phyloP scores from a whole-genome alignment of 495 filamentous ascomycete genomes.

The Penicillium angulare region DNA sequence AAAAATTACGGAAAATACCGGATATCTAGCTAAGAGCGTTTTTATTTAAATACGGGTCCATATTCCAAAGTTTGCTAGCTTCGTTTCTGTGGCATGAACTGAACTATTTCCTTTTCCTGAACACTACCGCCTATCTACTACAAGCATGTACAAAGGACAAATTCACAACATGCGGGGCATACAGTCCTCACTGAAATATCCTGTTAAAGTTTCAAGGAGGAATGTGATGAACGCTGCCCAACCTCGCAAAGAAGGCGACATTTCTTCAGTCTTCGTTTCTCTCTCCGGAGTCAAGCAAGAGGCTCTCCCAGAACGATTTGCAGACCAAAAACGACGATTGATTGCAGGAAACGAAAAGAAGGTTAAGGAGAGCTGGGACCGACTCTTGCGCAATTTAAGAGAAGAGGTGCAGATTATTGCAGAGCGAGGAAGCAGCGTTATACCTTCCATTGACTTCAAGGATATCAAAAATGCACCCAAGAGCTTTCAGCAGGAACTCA shows the following conservation, averaged over 20 bases:
- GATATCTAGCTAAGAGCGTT: not conserved
- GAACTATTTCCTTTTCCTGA: not conserved
- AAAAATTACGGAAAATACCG: not conserved
- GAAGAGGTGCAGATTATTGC: conserved; percentile 6
- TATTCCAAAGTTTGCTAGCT: not conserved
- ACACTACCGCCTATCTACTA: not conserved
- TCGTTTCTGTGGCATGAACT: not conserved
- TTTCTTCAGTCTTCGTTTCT: conserved; percentile 14
- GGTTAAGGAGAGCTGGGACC: conserved; percentile 12
- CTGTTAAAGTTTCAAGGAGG: not conserved
- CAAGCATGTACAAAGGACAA: not conserved
- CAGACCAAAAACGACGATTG: conserved; percentile 5
- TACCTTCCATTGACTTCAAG: conserved; percentile 8
- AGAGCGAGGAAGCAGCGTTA: conserved; percentile 5
- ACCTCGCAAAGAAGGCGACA: conserved; percentile 8
- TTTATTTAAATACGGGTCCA: not conserved
- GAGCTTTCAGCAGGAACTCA: not conserved
- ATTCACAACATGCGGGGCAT: not conserved
- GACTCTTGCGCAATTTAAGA: not conserved
- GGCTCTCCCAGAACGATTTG: conserved; percentile 8
- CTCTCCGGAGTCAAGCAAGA: conserved; percentile 8
- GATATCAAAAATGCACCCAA: conserved; percentile 5
- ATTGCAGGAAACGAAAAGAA: conserved; percentile 6
- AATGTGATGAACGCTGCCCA: not conserved
- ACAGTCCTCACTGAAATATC: not conserved